Evolutionary conservation across 2,329 filamentous ascomycete species (phyloP).

Genomic region (Metarhizium album): DNA sequence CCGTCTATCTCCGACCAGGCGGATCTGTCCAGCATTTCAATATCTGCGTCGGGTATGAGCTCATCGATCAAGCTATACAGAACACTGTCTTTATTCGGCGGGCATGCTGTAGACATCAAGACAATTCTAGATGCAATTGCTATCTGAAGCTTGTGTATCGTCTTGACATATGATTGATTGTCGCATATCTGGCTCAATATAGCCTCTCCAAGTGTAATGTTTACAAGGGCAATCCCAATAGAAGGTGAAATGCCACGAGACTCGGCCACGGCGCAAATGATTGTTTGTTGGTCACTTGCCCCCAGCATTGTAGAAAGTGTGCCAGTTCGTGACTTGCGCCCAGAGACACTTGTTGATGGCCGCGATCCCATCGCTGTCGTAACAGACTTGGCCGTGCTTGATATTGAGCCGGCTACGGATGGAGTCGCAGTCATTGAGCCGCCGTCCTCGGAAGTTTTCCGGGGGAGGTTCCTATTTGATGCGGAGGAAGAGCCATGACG

Average conservation of each 20-base stretch:
- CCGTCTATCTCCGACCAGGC: conserved; percentile 77
- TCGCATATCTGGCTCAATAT: conserved; percentile 87
- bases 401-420: conserved; percentile 9
- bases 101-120: conserved; percentile 59
- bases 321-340: conserved; percentile 32
- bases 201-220: conserved; percentile 73
- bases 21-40: conserved; percentile 54
- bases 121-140: conserved; percentile 72
- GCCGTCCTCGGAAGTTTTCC: not conserved
- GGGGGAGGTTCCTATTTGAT: not conserved
- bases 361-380: conserved; percentile 1
- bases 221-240: conserved; percentile 78
- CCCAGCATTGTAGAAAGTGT: conserved; percentile 29
- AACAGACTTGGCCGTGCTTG: conserved; percentile 4
- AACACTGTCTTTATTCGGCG: conserved; percentile 58
- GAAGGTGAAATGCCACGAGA: conserved; percentile 77
- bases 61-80: conserved; percentile 65
- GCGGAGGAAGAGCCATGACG: not conserved
- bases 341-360: conserved; percentile 28
- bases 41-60: conserved; percentile 20
- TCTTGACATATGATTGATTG: conserved; percentile 82
- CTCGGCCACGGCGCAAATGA: conserved; percentile 83
- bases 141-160: conserved; percentile 75
- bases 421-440: conserved; percentile 7
- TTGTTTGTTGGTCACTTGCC: conserved; percentile 48